phyloP scores from a whole-genome alignment of 768 basidiomycete genomes.

The Mycena amicta region DNA sequence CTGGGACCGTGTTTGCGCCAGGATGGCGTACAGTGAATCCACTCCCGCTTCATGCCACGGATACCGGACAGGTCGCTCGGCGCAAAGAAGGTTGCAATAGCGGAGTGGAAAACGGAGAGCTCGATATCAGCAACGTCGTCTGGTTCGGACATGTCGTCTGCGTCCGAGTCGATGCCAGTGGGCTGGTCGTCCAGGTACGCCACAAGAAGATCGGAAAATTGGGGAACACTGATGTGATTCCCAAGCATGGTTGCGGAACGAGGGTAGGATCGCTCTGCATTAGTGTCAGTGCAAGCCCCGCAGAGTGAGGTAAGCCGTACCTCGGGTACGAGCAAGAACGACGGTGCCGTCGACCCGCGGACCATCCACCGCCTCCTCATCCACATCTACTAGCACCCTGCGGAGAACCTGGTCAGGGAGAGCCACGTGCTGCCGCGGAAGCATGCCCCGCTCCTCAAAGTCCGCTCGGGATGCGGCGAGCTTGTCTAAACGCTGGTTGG shows the following conservation, averaged over 20 bases:
- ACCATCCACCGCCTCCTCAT: slow-evolving; percentile 1
- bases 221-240: not conserved
- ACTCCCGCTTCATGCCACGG: slow-evolving; percentile 22
- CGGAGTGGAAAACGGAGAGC: slow-evolving; percentile 21
- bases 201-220: not conserved
- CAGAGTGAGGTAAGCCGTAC: not conserved
- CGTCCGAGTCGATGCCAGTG: not conserved
- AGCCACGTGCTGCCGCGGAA: slow-evolving; percentile 1
- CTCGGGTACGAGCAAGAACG: slow-evolving; percentile 8
- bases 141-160: not conserved
- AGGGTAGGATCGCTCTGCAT: slow-evolving; percentile 4
- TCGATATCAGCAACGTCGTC: not conserved
- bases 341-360: slow-evolving; percentile 13
- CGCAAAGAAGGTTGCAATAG: slow-evolving; percentile 22
- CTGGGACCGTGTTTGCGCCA: slow-evolving; percentile 17
- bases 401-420: slow-evolving; percentile 3
- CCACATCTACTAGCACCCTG: not conserved
- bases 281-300: no score
- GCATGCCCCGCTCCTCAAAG: slow-evolving; percentile 23
- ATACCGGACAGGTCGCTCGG: slow-evolving; percentile 22
- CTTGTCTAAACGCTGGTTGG: slow-evolving; percentile 25
- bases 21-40: slow-evolving; percentile 23
- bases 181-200: not conserved
- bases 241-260: not conserved
- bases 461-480: slow-evolving; percentile 21